A percentile compares a stretch with the other conserved stretches of the same genome.
Conservation (phyloP, 805 yeast genomes). For the Metschnikowia kofuensis region DNA sequence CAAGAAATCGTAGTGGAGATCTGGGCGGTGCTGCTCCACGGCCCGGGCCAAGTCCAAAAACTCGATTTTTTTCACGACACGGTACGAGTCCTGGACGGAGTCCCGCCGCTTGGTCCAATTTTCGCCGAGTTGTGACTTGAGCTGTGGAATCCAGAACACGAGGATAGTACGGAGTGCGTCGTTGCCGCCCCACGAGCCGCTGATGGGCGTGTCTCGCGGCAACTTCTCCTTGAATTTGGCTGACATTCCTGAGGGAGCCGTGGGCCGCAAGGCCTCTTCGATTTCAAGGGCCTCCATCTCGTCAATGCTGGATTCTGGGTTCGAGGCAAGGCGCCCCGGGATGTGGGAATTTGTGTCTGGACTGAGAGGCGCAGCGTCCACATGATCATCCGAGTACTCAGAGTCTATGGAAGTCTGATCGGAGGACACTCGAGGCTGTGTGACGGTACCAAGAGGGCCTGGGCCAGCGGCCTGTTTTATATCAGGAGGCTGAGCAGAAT, state of each 20-base stretch:
- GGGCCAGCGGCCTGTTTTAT: background rate
- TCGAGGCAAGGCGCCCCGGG: background rate
- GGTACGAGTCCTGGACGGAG: constrained; percentile 7
- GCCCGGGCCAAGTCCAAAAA: constrained; percentile 28
- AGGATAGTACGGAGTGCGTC: constrained; percentile 45
- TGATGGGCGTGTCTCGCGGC: constrained; percentile 48
- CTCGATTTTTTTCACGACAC: constrained; percentile 42
- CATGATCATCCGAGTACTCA: background rate
- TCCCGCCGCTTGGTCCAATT: constrained; percentile 20
- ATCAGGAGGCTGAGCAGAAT: background rate
- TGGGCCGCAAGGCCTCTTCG: constrained; percentile 45
- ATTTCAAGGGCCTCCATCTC: constrained; percentile 20
- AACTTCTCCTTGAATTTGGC: constrained; percentile 51
- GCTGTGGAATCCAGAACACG: constrained; percentile 37
- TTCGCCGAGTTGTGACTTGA: constrained; percentile 28
- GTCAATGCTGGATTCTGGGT: background rate
- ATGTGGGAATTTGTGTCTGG: background rate
- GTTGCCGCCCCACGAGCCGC: constrained; percentile 56
- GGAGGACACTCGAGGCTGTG: background rate
- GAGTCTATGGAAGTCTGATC: constrained; percentile 3
- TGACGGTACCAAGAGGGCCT: background rate
- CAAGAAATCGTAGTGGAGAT: constrained; percentile 42
- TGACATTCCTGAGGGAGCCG: constrained; percentile 61
- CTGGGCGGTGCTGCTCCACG: constrained; percentile 20
- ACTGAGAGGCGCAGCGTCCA: background rate